Base-by-base conservation (phyloP, 441 rosid species). In the Erysimum pusillum region DNA sequence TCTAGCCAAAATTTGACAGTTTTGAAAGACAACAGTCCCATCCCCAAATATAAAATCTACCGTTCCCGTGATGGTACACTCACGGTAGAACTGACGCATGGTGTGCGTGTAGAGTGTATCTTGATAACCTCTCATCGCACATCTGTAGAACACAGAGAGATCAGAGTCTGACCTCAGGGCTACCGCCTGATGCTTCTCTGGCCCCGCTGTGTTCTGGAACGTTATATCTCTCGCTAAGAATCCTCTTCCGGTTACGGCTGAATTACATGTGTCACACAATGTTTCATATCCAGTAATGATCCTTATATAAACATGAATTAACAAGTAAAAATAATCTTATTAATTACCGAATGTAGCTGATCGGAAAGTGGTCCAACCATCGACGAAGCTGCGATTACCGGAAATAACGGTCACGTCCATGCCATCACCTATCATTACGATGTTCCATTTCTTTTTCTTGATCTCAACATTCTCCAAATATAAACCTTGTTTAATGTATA, bases 401-500 rank as follows among this genome's bases (percentile, higher is more conserved):
- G 99, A 83, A 7, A 95, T 86, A 9, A 95, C 59, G 0, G 98
- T 92, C 2, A 56, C 76, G 32, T 82, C 80, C 56, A 95, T 89
- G 3, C 99, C 99, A 42, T 95, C 99, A 32, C 99, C 99, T 32
- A 91, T 58, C 89, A 95, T 90, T 85, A 92, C 87, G 25, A 95
- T 45, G 79, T 90, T 95, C 98, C 98, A 92, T 81, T 92, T 95
- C 86, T 92, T 91, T 88, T 90, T 95, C 88, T 92, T 92, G 82
- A 95, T 88, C 73, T 95, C 98, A 41, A 92, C 98, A 44, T 91
- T 75, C 58, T 95, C 99, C 31, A 81, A 74, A 46, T 95, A 92
- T 8, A 90, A 59, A 17, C 99, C 99, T 34, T 75, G 86, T 76
- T 95, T 95, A 0, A 95, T 79, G 76, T 89, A 88, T 49, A 95